phyloP scores from a whole-genome alignment of 140 eudicot species.

The Flaveria floridana region DNA sequence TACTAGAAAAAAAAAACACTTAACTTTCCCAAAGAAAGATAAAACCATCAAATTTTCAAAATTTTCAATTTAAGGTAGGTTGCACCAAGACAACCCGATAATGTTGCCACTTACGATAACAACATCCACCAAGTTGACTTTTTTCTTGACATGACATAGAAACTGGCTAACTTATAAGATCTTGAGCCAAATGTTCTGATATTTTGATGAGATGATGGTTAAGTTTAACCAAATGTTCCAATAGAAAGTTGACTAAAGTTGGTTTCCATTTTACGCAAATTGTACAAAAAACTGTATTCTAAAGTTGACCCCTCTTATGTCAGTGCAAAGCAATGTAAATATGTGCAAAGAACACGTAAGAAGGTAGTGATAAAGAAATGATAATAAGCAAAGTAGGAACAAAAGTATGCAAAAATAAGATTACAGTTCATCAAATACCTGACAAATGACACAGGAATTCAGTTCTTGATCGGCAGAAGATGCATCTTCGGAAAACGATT shows the following conservation, averaged over 20 bases:
- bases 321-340: too few relatives aligned
- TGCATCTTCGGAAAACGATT: constrained; percentile 42
- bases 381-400: not conserved
- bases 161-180: not conserved
- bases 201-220: not conserved
- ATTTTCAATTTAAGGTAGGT: too few relatives aligned
- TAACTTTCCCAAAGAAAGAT: too few relatives aligned
- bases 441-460: constrained; percentile 82
- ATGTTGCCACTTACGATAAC: too few relatives aligned
- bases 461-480: constrained; percentile 49
- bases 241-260: not conserved
- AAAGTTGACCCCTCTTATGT: too few relatives aligned
- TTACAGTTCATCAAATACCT: constrained; percentile 50
- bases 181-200: not conserved
- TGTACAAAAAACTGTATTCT: too few relatives aligned
- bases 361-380: constrained; percentile 2
- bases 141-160: too few relatives aligned
- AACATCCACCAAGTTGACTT: too few relatives aligned
- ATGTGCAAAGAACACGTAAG: not conserved
- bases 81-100: too few relatives aligned
- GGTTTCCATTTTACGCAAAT: not conserved
- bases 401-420: not conserved
- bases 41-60: too few relatives aligned
- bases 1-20: too few relatives aligned
- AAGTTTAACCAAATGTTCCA: not conserved